A percentile compares a stretch with the other conserved stretches of the same genome.
Conservation (phyloP, 2,329 filamentous ascomycete species). For the Fusarium bactridioides region DNA sequence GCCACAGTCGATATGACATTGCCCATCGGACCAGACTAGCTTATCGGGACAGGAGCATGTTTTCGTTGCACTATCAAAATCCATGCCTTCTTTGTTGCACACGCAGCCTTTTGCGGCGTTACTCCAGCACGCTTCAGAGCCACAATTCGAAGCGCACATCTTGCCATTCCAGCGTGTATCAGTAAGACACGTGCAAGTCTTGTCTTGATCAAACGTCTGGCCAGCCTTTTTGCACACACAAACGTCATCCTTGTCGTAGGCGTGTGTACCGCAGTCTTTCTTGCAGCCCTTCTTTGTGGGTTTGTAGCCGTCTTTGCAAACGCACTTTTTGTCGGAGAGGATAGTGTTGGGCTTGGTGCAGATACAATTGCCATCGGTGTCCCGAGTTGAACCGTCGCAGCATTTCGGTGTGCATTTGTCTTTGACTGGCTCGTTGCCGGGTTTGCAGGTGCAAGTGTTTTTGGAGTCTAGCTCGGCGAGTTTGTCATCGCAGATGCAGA, state of each 20-base stretch:
- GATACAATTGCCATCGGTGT: neutral
- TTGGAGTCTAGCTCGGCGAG: neutral
- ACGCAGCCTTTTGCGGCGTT: neutral
- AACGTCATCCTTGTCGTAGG: neutral
- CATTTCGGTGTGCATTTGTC: neutral
- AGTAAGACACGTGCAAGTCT: neutral
- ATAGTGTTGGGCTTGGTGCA: neutral
- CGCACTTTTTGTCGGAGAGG: neutral
- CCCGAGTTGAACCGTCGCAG: neutral
- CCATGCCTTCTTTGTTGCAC: neutral
- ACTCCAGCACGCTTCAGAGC: neutral
- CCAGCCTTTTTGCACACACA: neutral
- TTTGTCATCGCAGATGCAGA: neutral
- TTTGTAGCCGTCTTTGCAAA: neutral
- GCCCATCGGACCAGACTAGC: neutral
- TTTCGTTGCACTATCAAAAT: neutral
- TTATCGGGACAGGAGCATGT: neutral
- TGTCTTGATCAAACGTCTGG: neutral
- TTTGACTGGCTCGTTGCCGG: neutral
- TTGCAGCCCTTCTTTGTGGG: neutral
- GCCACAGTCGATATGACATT: neutral
- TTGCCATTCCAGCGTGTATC: neutral
- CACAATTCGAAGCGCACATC: neutral
- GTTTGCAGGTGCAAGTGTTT: neutral
- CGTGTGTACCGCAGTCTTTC: neutral